A percentile compares a stretch with the other conserved stretches of the same genome.
Conservation (phyloP, 2,329 filamentous ascomycete genomes). For the Colletotrichum plurivorum region DNA sequence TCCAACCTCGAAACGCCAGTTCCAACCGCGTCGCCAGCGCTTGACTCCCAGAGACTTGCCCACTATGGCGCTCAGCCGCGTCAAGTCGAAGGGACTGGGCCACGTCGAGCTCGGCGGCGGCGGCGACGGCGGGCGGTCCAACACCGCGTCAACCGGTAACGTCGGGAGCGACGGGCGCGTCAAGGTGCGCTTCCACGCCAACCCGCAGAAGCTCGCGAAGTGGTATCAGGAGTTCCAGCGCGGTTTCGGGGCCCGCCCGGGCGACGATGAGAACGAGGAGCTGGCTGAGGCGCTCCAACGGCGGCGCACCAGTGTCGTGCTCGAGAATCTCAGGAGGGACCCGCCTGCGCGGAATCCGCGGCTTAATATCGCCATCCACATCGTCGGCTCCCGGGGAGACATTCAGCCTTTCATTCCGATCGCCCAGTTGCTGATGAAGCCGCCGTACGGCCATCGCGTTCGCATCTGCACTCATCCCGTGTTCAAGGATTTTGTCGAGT, state of each 20-base stretch:
- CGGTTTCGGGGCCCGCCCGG: conserved; percentile 21
- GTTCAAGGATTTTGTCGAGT: conserved; percentile 67
- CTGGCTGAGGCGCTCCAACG: neutral
- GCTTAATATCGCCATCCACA: conserved; percentile 51
- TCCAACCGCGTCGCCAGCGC: neutral
- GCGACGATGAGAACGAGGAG: conserved; percentile 1
- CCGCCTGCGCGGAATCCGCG: conserved; percentile 41
- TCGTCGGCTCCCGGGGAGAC: conserved; percentile 49
- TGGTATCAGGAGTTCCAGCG: conserved; percentile 47
- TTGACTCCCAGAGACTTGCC: neutral
- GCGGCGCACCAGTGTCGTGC: conserved; percentile 22
- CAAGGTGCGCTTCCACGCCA: conserved; percentile 49
- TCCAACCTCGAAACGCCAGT: neutral
- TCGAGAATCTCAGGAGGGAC: conserved; percentile 25
- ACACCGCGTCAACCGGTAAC: conserved; percentile 44
- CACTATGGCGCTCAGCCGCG: conserved; percentile 47
- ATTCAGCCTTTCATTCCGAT: conserved; percentile 71
- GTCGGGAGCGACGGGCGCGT: conserved; percentile 50
- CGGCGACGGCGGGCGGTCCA: conserved; percentile 43
- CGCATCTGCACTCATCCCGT: conserved; percentile 69
- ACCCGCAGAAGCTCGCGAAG: conserved; percentile 44
- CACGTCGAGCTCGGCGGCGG: conserved; percentile 45
- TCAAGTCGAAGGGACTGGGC: conserved; percentile 46
- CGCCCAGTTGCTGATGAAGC: conserved; percentile 58
- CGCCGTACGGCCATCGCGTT: conserved; percentile 65